Base-by-base conservation (phyloP, 2,329 filamentous ascomycete genomes). In the Diaporthe destruens region DNA sequence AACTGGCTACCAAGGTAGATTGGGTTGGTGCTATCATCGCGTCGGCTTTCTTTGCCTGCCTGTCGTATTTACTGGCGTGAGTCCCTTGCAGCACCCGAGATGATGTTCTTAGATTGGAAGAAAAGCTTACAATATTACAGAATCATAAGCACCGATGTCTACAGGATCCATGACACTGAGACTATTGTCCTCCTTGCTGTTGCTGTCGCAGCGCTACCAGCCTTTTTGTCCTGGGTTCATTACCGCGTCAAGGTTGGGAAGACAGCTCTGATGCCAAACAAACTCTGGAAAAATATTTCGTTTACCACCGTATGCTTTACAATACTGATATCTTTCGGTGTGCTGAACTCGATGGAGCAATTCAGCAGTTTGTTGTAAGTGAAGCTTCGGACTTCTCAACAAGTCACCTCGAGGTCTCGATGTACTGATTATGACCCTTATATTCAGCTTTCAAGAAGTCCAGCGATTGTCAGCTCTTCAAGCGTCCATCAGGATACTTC, bases 181-280 rank as follows among this genome's bases (percentile, higher is more conserved):
- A 87, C 83, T 47, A 85, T 89, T 23, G 80, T 81, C 0, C 77
- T 89, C 2, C 78, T 91, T 0, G 88, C 3, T 83, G 84, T 5
- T 73, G 85, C 2, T 75, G 81, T 3, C 75, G 85, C 2, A 78
- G 56, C 56, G 9, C 56, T 90, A 3, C 85, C 85, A 0, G 76
- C 80, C 0, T 92, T 92, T 76, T 80, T 87, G 55, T 77, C 81
- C 12, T 92, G 89, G 89, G 84, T 89, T 61, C 82, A 83, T 14
- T 81, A 82, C 4, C 87, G 87, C 63, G 85, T 87, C 61, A 81
- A 79, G 14, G 76, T 78, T 0, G 81, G 82, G 12, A 82, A 81
- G 3, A 86, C 88, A 16, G 88, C 89, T 0, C 78, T 92, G 9
- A 91, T 92, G 29, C 90, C 90, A 0, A 91, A 92, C 77, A 86